phyloP scores from a whole-genome alignment of 2,329 filamentous ascomycete genomes.

The Periconia digitata region DNA sequence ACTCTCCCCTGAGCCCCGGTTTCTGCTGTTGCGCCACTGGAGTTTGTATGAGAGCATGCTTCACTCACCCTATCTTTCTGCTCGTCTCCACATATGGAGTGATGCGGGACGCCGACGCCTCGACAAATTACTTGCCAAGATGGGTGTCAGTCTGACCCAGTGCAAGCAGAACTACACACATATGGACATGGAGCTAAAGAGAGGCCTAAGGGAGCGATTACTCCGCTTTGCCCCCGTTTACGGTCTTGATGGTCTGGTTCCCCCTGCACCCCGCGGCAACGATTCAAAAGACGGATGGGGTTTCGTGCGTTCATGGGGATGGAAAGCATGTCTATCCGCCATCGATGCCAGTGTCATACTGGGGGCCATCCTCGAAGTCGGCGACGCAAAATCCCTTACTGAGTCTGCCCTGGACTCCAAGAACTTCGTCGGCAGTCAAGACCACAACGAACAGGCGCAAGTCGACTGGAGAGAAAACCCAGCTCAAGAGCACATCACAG shows the following conservation, averaged over 20 bases:
- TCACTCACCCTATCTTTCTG: slow-evolving; percentile 92
- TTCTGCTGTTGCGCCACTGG: slow-evolving; percentile 93
- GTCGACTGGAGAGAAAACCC: slow-evolving; percentile 22
- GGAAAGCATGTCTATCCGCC: slow-evolving; percentile 90
- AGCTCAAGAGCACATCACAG: slow-evolving; percentile 50
- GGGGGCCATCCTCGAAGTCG: slow-evolving; percentile 89
- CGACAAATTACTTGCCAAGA: slow-evolving; percentile 94
- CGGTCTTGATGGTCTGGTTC: slow-evolving; percentile 90
- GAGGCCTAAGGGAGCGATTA: slow-evolving; percentile 79
- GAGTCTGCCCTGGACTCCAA: slow-evolving; percentile 34
- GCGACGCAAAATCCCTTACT: slow-evolving; percentile 55
- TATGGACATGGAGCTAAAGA: slow-evolving; percentile 97
- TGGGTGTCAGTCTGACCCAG: slow-evolving; percentile 92
- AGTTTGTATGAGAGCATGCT: slow-evolving; percentile 98
- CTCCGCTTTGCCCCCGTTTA: slow-evolving; percentile 92
- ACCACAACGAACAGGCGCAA: slow-evolving; percentile 26
- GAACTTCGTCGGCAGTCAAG: slow-evolving; percentile 30
- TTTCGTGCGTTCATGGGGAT: slow-evolving; percentile 96
- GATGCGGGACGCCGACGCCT: slow-evolving; percentile 84
- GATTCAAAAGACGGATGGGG: slow-evolving; percentile 91
- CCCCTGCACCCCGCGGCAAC: slow-evolving; percentile 62
- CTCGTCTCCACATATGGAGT: slow-evolving; percentile 90
- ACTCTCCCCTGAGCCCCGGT: slow-evolving; percentile 88
- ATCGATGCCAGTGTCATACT: slow-evolving; percentile 93
- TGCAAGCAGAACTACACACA: slow-evolving; percentile 96